A percentile compares a stretch with the other conserved stretches of the same genome.
Conservation (phyloP, 2,329 filamentous ascomycete genomes). For the Knufia petricola region DNA sequence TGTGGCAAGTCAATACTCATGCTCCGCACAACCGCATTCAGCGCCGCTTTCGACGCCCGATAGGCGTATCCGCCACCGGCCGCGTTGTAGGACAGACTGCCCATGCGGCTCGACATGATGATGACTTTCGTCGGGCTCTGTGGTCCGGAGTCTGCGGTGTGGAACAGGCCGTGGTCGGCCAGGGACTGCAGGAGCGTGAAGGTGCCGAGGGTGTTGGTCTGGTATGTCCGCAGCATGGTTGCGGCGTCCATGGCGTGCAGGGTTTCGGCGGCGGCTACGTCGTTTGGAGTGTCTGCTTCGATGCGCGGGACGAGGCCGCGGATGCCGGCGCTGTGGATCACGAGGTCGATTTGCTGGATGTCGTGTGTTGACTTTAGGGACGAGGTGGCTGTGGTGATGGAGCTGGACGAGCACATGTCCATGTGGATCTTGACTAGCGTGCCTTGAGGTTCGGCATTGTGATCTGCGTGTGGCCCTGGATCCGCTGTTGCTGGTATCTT, state of each 20-base stretch:
- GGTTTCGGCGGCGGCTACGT: slow-evolving; percentile 21
- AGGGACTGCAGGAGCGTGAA: slow-evolving; percentile 35
- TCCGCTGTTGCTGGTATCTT: background rate
- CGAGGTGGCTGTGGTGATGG: background rate
- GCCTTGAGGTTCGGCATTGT: background rate
- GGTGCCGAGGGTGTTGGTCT: slow-evolving; percentile 35
- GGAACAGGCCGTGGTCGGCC: slow-evolving; percentile 25
- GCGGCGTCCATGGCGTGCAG: slow-evolving; percentile 17
- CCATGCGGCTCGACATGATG: slow-evolving; percentile 34
- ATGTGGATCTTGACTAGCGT: background rate
- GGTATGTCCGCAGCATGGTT: slow-evolving; percentile 26
- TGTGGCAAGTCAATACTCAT: slow-evolving; percentile 32
- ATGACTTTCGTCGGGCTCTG: slow-evolving; percentile 24
- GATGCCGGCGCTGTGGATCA: slow-evolving; percentile 37
- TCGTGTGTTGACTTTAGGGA: background rate
- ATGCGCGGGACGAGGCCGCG: slow-evolving; percentile 27
- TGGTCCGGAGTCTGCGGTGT: background rate
- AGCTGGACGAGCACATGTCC: background rate
- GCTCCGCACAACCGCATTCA: slow-evolving; percentile 35
- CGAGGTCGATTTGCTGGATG: slow-evolving; percentile 25
- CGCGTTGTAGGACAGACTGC: slow-evolving; percentile 32
- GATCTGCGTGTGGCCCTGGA: no score
- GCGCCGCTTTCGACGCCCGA: slow-evolving; percentile 33
- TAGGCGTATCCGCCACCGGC: slow-evolving; percentile 35
- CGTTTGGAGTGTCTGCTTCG: background rate